A percentile compares a stretch with the other conserved stretches of the same genome.
Evolutionary conservation across 345 rosid species (phyloP).

Genomic region (Gossypium bickii): DNA sequence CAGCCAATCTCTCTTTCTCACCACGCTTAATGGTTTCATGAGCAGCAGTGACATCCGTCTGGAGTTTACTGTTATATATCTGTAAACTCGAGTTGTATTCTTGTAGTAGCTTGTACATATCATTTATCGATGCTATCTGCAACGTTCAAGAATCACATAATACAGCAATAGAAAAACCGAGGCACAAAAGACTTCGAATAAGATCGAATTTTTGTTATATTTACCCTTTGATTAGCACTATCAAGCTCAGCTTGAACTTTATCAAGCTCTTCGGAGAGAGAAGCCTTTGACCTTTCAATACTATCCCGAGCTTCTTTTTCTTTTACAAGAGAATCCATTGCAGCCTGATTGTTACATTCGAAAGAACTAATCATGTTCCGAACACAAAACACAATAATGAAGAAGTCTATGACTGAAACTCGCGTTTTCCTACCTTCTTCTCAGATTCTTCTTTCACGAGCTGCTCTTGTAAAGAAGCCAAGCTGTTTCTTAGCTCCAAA

Average conservation of each 20-base stretch:
- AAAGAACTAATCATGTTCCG: conserved; percentile 1
- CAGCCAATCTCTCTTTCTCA: conserved; percentile 75
- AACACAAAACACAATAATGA: conserved; percentile 10
- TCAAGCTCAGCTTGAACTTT: conserved; percentile 83
- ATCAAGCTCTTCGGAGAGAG: conserved; percentile 75
- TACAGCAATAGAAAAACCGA: neutral
- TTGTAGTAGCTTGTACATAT: conserved; percentile 92
- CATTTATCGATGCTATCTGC: conserved; percentile 82
- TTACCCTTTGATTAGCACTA: conserved; percentile 91
- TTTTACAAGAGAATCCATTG: conserved; percentile 61
- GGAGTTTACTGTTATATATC: conserved; percentile 86
- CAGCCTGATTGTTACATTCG: conserved; percentile 44
- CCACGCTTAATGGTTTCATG: conserved; percentile 70
- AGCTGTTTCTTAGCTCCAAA: conserved; percentile 63
- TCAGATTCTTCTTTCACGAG: conserved; percentile 79
- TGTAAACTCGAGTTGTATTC: conserved; percentile 96
- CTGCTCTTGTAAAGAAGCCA: conserved; percentile 62
- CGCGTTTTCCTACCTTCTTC: conserved; percentile 51
- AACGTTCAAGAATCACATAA: conserved; percentile 13
- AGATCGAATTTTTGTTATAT: conserved; percentile 13
- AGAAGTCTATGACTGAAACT: neutral
- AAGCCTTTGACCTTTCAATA: conserved; percentile 63
- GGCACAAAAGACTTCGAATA: neutral
- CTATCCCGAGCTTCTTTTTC: conserved; percentile 63
- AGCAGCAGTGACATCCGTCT: conserved; percentile 79